Evolutionary conservation across 805 yeast genomes (phyloP).

Genomic region (Candida silvicultrix): DNA sequence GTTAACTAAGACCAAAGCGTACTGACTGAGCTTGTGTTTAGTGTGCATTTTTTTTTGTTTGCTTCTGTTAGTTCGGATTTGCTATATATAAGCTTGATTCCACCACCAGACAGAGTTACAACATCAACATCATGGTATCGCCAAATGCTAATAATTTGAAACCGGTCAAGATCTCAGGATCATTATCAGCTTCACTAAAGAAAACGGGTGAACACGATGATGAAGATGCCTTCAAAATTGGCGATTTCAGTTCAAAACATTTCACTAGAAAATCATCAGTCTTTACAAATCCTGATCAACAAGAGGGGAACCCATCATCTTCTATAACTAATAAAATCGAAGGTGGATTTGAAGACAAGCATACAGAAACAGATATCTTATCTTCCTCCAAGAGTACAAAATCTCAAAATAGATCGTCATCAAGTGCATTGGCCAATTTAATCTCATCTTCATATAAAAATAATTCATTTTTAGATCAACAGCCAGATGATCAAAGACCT

Average conservation of each 20-base stretch:
- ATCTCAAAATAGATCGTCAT: conserved; percentile 1
- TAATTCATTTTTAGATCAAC: background rate
- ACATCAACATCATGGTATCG: background rate
- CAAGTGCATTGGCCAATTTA: conserved; percentile 3
- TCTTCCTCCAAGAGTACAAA: background rate
- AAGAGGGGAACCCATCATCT: conserved; percentile 6
- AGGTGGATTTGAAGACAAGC: conserved; percentile 20
- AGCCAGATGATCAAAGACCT: background rate
- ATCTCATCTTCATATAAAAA: conserved; percentile 2
- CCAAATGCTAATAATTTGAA: background rate
- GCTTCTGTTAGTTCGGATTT: too few relatives aligned
- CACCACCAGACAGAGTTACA: background rate
- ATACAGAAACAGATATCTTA: background rate
- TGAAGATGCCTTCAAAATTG: conserved; percentile 18
- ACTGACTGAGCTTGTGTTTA: too few relatives aligned
- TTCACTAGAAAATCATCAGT: conserved; percentile 15
- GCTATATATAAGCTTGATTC: background rate
- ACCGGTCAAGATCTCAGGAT: background rate
- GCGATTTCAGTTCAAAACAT: conserved; percentile 24
- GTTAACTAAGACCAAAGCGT: too few relatives aligned
- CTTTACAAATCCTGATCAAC: conserved; percentile 3
- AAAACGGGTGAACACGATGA: conserved; percentile 1
- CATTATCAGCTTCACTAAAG: conserved; percentile 5
- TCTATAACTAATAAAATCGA: conserved; percentile 15
- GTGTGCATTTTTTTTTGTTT: too few relatives aligned